Evolutionary conservation across 108 stramenopile genomes (phyloP).

Genomic region (Fistulifera solaris): DNA sequence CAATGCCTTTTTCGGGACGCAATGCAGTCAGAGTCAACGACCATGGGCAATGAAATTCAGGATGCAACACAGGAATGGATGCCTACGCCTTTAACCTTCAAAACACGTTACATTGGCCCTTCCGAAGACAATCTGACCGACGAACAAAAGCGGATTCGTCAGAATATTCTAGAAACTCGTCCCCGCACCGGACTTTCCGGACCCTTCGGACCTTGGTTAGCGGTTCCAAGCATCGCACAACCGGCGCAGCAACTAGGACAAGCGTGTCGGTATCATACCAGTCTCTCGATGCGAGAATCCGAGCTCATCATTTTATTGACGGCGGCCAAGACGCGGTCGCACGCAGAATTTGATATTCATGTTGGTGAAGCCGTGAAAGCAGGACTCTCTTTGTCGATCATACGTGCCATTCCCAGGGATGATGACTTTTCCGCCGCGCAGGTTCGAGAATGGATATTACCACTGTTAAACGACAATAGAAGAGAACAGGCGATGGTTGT

Average conservation of each 20-base stretch:
- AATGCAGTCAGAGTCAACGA: too few species aligned
- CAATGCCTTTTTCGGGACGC: too few species aligned
- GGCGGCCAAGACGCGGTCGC: constrained; percentile 51
- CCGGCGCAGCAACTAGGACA: constrained; percentile 56
- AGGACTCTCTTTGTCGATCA: constrained; percentile 41
- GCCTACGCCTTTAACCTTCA: background rate
- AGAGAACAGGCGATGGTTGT: constrained; percentile 51
- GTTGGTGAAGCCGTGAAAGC: constrained; percentile 58
- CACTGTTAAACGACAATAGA: constrained; percentile 38
- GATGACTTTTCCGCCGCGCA: constrained; percentile 33
- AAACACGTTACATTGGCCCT: constrained; percentile 58
- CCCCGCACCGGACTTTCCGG: constrained; percentile 68
- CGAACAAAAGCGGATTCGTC: constrained; percentile 44
- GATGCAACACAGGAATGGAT: background rate
- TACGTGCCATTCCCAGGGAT: constrained; percentile 53
- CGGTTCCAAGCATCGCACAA: constrained; percentile 52
- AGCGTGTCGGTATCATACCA: constrained; percentile 58
- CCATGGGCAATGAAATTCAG: too few species aligned
- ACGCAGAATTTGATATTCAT: constrained; percentile 73
- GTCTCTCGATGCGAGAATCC: constrained; percentile 48
- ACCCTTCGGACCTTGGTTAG: constrained; percentile 82
- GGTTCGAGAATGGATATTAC: constrained; percentile 34
- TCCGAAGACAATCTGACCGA: constrained; percentile 33
- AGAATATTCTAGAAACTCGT: constrained; percentile 48
- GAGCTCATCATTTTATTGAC: constrained; percentile 72